phyloP scores from a whole-genome alignment of 306 rosid species.

The Vigna nakashimae region DNA sequence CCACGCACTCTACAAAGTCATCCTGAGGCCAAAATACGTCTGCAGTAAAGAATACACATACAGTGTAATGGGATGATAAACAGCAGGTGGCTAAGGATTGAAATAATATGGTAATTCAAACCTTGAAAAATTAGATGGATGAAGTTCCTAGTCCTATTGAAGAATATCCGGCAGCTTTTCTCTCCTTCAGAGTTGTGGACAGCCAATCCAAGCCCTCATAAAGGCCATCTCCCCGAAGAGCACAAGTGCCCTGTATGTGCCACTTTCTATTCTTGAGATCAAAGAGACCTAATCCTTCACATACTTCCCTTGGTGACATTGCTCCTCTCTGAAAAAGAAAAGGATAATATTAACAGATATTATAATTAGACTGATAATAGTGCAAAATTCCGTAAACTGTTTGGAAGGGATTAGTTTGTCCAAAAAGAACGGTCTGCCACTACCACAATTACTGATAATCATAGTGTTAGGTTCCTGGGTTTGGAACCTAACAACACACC shows the following conservation, averaged over 20 bases:
- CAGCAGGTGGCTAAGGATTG: slow-evolving; percentile 7
- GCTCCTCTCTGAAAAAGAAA: slow-evolving; percentile 80
- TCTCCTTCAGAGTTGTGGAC: slow-evolving; percentile 93
- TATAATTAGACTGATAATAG: slow-evolving; percentile 27
- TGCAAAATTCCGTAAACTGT: neutral
- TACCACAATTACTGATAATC: slow-evolving; percentile 19
- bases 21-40: slow-evolving; percentile 40
- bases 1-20: slow-evolving; percentile 32
- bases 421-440: slow-evolving; percentile 34
- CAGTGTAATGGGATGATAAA: slow-evolving; percentile 22
- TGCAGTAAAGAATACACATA: slow-evolving; percentile 37
- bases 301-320: slow-evolving; percentile 91
- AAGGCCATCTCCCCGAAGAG: slow-evolving; percentile 95
- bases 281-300: slow-evolving; percentile 94
- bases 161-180: slow-evolving; percentile 92
- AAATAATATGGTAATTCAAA: slow-evolving; percentile 38
- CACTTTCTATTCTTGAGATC: slow-evolving; percentile 96
- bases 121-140: slow-evolving; percentile 66
- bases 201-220: slow-evolving; percentile 99
- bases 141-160: slow-evolving; percentile 92
- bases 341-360: slow-evolving; percentile 17
- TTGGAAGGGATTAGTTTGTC: slow-evolving; percentile 17
- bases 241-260: slow-evolving; percentile 99
- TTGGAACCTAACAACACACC: no score
- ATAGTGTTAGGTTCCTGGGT: no score